Conservation (phyloP, 2,329 filamentous ascomycete genomes). For the Stemphylium vesicarium region DNA sequence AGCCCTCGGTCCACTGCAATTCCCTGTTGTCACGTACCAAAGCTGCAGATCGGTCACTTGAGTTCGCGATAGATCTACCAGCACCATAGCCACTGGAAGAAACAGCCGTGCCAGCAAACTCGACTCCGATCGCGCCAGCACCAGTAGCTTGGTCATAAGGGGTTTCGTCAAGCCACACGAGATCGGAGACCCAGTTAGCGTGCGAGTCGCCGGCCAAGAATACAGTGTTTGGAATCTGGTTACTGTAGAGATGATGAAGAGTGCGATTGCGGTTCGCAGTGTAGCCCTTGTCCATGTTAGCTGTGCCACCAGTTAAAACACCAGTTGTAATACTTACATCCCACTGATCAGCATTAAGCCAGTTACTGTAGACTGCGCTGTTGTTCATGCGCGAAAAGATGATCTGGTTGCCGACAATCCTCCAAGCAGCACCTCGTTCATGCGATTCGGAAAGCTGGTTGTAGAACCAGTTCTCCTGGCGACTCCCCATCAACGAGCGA, state of each 20-base stretch:
- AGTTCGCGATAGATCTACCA: constrained; percentile 38
- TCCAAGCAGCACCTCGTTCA: constrained; percentile 68
- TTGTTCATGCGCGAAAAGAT: constrained; percentile 40
- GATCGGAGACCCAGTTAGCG: constrained; percentile 61
- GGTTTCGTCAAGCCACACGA: constrained; percentile 50
- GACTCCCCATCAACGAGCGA: constrained; percentile 70
- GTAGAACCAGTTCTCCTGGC: constrained; percentile 71
- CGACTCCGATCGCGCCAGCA: constrained; percentile 51
- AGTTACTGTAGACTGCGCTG: constrained; percentile 22
- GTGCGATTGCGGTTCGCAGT: constrained; percentile 73
- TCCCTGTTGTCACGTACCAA: constrained; percentile 60
- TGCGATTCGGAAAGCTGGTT: constrained; percentile 60
- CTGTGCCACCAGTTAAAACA: neutral
- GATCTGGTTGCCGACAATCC: constrained; percentile 73
- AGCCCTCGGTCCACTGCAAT: constrained; percentile 73
- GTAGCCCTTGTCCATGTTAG: constrained; percentile 60
- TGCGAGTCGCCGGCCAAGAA: constrained; percentile 74
- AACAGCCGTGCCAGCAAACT: constrained; percentile 69
- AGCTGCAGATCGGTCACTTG: constrained; percentile 56
- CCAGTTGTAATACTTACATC: constrained; percentile 49
- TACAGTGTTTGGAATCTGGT: constrained; percentile 73
- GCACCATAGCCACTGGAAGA: constrained; percentile 57
- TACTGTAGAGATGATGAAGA: constrained; percentile 67
- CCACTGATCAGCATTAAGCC: constrained; percentile 62
- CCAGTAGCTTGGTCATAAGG: constrained; percentile 48